Conservation (phyloP, 2,329 filamentous ascomycete genomes). For the Aspergillus persii region DNA sequence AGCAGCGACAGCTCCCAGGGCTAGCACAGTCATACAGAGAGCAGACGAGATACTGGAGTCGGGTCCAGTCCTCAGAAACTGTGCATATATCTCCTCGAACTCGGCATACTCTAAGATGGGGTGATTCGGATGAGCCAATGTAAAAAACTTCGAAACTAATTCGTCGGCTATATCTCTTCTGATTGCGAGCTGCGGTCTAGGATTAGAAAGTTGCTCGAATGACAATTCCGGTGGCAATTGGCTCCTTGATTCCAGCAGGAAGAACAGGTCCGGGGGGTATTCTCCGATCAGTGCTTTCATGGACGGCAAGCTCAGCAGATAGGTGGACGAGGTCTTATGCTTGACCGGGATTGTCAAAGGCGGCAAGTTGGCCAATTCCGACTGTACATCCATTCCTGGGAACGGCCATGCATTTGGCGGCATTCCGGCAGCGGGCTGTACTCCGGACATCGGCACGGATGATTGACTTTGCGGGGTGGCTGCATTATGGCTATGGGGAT, state of each 20-base stretch:
- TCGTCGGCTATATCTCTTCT: neutral
- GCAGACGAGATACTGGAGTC: neutral
- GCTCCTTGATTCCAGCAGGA: neutral
- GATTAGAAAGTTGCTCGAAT: neutral
- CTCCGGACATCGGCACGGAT: neutral
- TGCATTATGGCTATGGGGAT: neutral
- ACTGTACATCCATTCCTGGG: neutral
- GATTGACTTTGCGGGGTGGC: neutral
- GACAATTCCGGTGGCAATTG: neutral
- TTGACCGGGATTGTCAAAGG: constrained; percentile 1
- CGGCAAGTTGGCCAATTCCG: neutral
- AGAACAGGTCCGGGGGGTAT: neutral
- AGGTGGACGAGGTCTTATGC: constrained; percentile 2
- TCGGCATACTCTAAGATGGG: neutral
- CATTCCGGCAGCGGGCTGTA: neutral
- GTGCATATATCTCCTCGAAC: neutral
- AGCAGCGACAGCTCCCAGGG: neutral
- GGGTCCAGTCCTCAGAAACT: neutral
- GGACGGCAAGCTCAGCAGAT: neutral
- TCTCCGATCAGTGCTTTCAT: neutral
- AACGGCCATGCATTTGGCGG: neutral
- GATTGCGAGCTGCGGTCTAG: neutral
- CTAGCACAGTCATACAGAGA: neutral
- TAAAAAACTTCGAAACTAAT: neutral
- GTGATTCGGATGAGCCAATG: neutral